These are phyloP conservation scores for Daldinia decipiens DNA, from an alignment of 495 filamentous ascomycete genomes.

Conservation along the genomic window DNA sequence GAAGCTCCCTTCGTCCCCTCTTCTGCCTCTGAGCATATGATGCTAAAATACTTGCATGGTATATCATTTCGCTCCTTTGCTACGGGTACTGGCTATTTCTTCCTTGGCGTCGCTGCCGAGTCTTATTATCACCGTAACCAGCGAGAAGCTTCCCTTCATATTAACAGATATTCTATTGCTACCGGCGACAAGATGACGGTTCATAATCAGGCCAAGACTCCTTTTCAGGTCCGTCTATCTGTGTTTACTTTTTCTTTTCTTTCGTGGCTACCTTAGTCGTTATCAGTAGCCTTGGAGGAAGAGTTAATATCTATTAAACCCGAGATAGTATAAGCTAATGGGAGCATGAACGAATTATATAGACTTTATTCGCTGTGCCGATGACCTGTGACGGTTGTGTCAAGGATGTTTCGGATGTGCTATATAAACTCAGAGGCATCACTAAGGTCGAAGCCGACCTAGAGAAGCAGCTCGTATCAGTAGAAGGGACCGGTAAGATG, in stretches of 20 bases:
- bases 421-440: constrained; percentile 79
- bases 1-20: constrained; percentile 12
- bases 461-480: constrained; percentile 71
- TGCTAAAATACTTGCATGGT: constrained; percentile 40
- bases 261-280: neutral
- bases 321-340: constrained; percentile 38
- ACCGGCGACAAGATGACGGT: constrained; percentile 36
- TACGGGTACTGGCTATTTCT: constrained; percentile 27
- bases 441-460: constrained; percentile 73
- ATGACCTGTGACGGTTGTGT: constrained; percentile 90
- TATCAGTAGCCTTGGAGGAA: neutral
- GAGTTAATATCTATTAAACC: neutral
- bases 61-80: constrained; percentile 39
- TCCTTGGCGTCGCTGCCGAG: constrained; percentile 33
- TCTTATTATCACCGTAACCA: constrained; percentile 43
- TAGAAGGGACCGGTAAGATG: constrained; percentile 72
- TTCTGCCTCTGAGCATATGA: constrained; percentile 11
- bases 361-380: constrained; percentile 95
- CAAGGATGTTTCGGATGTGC: constrained; percentile 78
- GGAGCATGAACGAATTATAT: constrained; percentile 32
- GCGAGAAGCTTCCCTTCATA: constrained; percentile 22
- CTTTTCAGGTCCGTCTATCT: constrained; percentile 57
- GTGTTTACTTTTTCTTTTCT: constrained; percentile 9
- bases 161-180: constrained; percentile 16
- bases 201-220: constrained; percentile 51